phyloP scores from a whole-genome alignment of 306 rosid species.

The Cucurbita ficifolia region DNA sequence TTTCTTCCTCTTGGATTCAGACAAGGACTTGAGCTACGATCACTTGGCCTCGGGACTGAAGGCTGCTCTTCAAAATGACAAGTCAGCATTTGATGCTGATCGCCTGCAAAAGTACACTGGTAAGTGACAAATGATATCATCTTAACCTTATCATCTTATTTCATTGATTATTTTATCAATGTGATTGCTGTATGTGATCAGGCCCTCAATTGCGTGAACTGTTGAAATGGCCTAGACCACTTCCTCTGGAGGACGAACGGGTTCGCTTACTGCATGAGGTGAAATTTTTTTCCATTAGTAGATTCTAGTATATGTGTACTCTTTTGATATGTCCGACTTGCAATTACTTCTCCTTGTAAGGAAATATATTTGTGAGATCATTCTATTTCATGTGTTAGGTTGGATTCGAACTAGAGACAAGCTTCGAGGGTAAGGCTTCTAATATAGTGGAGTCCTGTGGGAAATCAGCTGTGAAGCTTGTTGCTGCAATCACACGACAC shows the following conservation, averaged over 20 bases:
- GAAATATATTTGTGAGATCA: not conserved
- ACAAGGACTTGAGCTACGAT: constrained; percentile 71
- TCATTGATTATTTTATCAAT: constrained; percentile 2
- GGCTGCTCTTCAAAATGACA: constrained; percentile 57
- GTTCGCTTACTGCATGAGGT: constrained; percentile 91
- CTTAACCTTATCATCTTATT: not conserved
- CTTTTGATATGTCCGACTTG: not conserved
- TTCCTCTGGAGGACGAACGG: constrained; percentile 94
- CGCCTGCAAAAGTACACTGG: constrained; percentile 84
- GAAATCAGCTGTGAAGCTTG: constrained; percentile 84
- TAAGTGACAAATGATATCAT: constrained; percentile 10
- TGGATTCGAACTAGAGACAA: constrained; percentile 74
- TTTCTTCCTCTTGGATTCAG: constrained; percentile 16
- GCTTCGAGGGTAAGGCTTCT: constrained; percentile 64
- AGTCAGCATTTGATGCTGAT: constrained; percentile 75
- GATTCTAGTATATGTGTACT: not conserved
- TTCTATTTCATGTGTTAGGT: constrained; percentile 7
- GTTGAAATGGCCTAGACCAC: constrained; percentile 83
- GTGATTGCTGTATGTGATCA: constrained; percentile 15
- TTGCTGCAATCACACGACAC: constrained; percentile 66
- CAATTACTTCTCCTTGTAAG: not conserved
- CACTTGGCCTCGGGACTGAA: constrained; percentile 73
- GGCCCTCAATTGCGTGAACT: constrained; percentile 73
- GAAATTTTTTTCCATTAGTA: not conserved
- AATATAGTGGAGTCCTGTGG: constrained; percentile 69